Evolutionary conservation across 345 rosid species (phyloP), one percentile per base, ranked within the genome.

Genomic region (Populus euphratica): DNA sequence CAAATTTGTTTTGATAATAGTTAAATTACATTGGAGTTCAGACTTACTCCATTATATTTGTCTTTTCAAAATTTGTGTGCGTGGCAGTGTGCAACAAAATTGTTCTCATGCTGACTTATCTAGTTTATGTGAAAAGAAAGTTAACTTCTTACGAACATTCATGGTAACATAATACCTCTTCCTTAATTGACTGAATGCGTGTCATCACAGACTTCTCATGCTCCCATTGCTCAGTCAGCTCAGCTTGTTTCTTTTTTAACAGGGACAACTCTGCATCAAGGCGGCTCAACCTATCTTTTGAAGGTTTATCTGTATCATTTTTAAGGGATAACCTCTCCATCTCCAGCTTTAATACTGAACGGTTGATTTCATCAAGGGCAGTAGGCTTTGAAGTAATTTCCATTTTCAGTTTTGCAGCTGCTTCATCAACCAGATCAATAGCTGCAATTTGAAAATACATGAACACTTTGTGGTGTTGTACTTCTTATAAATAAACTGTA

Each of bases 331-430:
- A 88, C 82, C 93, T 92, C 89, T 96, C 99, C 98, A 96, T 96
- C 87, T 96, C 99, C 38, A 96, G 87, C 83, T 96, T 96, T 83
- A 94, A 73, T 43, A 94, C 98, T 1, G 98, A 84, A 21, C 99
- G 94, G 80, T 96, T 89, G 72, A 96, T 93, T 86, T 94, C 99
- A 78, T 96, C 99, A 5, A 96, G 98, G 65, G 94, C 97, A 74
- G 97, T 96, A 63, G 99, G 99, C 82, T 96, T 96, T 31, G 99
- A 94, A 66, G 99, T 96, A 72, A 96, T 96, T 78, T 96, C 99
- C 99, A 96, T 96, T 83, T 96, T 96, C 85, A 96, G 77, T 82
- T 96, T 96, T 52, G 99, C 98, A 7, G 98, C 99, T 31, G 99
- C 99, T 89, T 96, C 99, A 82, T 96, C 99, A 70, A 96, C 99